A percentile compares a stretch with the other conserved stretches of the same genome.
Evolutionary conservation across 2,329 filamentous ascomycete genomes (phyloP).

Genomic region (Calycina herbarum): DNA sequence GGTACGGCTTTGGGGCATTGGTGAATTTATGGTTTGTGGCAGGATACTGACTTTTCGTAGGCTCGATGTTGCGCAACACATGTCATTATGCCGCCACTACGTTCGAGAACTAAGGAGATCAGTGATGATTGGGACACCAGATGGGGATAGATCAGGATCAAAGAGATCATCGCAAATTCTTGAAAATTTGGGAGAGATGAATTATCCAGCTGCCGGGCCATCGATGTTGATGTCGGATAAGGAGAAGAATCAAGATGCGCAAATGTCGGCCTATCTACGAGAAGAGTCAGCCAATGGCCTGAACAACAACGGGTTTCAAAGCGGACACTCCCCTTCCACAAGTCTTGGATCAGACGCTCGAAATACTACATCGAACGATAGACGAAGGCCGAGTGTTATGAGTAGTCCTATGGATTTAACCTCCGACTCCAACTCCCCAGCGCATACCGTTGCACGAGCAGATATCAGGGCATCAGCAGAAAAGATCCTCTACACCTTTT

Average conservation of each 20-base stretch:
- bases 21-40: not conserved
- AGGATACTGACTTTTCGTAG: constrained; percentile 47
- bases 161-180: constrained; percentile 82
- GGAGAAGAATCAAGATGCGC: constrained; percentile 79
- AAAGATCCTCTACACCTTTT: constrained; percentile 97
- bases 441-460: constrained; percentile 79
- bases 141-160: constrained; percentile 73
- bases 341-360: constrained; percentile 41
- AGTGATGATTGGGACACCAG: constrained; percentile 88
- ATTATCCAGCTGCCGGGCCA: constrained; percentile 57
- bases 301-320: constrained; percentile 45
- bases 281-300: constrained; percentile 57
- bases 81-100: constrained; percentile 96
- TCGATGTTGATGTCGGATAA: constrained; percentile 66
- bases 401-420: constrained; percentile 62
- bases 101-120: constrained; percentile 92
- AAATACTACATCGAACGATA: constrained; percentile 50
- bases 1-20: constrained; percentile 56
- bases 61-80: constrained; percentile 99
- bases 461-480: constrained; percentile 93
- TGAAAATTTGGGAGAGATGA: constrained; percentile 70
- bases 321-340: constrained; percentile 56
- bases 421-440: constrained; percentile 78
- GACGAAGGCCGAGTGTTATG: constrained; percentile 53
- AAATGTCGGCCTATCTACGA: constrained; percentile 87